Evolutionary conservation across 306 rosid species (phyloP).

Genomic region (Hippophae tibetana): DNA sequence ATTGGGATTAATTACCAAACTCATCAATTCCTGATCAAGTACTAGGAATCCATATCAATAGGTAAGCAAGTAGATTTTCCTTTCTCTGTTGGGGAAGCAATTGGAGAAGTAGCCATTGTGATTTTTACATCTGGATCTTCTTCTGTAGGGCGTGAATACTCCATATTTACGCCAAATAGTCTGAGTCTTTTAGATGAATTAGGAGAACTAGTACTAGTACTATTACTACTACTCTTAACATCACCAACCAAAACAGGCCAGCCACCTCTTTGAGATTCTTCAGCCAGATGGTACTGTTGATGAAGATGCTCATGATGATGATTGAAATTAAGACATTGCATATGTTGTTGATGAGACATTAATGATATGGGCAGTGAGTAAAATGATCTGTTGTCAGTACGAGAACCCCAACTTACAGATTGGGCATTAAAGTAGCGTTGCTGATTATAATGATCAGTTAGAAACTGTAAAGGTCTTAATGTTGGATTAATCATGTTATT

Average conservation of each 20-base stretch:
- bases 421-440: slow-evolving; percentile 28
- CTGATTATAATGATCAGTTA: slow-evolving; percentile 7
- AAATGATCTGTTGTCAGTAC: slow-evolving; percentile 15
- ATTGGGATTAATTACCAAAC: too few relatives aligned
- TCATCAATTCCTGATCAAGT: too few relatives aligned
- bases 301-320: slow-evolving; percentile 21
- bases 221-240: slow-evolving; percentile 16
- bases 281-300: slow-evolving; percentile 20
- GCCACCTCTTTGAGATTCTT: slow-evolving; percentile 19
- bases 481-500: slow-evolving; percentile 4
- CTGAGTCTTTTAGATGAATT: slow-evolving; percentile 42
- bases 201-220: background rate
- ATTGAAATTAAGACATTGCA: too few relatives aligned
- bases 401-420: slow-evolving; percentile 34
- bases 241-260: slow-evolving; percentile 26
- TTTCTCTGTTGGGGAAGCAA: too few relatives aligned
- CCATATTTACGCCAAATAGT: slow-evolving; percentile 86
- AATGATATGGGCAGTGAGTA: slow-evolving; percentile 30
- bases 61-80: too few relatives aligned
- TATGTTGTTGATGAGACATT: too few relatives aligned
- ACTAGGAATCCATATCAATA: too few relatives aligned
- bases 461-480: slow-evolving; percentile 29
- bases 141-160: slow-evolving; percentile 31
- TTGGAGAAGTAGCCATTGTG: too few relatives aligned
- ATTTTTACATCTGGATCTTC: slow-evolving; percentile 23